Base-by-base conservation (phyloP, 1,284 basidiomycete species). In the Puccinia novopanici region DNA sequence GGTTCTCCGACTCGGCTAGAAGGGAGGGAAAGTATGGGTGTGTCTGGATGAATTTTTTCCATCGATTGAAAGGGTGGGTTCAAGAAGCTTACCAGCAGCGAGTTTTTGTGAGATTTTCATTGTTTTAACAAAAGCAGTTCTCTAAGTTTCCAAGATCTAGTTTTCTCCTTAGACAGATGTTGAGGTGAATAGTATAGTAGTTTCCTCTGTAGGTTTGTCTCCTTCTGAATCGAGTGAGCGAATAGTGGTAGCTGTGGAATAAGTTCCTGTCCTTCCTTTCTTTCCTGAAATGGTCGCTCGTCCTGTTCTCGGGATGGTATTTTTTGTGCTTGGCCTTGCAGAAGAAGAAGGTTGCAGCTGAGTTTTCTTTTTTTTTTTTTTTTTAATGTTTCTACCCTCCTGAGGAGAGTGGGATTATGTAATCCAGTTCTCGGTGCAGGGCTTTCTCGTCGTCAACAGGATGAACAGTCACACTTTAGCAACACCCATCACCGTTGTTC, bases 1-100 rank as follows among this genome's bases (percentile, higher is more conserved):
- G 91, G 83, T 91, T 90, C 84, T 95, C 92, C 13, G 76, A 67
- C 70, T 78, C 65, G 48, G 67, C 76, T 78, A 30, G 13, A 42
- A 45, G 8, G 27, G 65, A 50, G 4, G 50, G 27, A 3, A n/a
- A 68, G 67, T 27, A 2, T n/a, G 40, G 22, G 22, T 68, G 34
- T 19, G 15, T 24, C 9, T 42, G 37, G 24, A 42, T 50, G 4
- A 22, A 75, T 1, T 65, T 59, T 59, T 27, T 13, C 6, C 17
- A 37, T 65, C 22, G 24, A 45, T 27, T 3, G 19, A 27, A 24
- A 40, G 8, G 67, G 50, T 17, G 24, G 42, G 19, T 5, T 40
- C 9, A 67, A n/a, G 6, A 24, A 3, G 6, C 48, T 67, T 68
- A 77, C 75, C 75, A 37, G 75, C 75, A 65, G 75, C 75, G n/a